Conservation (phyloP, 208 protist species). For the Acanthamoeba lenticulata region DNA sequence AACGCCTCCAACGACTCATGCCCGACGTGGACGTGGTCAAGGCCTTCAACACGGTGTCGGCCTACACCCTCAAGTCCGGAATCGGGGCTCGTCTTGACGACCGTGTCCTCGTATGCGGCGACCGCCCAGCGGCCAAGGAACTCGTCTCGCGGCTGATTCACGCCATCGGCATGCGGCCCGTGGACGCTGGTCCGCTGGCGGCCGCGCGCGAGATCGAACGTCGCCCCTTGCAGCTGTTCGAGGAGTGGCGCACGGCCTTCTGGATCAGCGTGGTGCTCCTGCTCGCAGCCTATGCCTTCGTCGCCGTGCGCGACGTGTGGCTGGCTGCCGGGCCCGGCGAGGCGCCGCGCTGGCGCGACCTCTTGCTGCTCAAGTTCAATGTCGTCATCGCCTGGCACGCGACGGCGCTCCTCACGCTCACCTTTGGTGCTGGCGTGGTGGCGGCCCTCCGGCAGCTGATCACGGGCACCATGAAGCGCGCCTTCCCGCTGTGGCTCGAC, state of each 20-base stretch:
- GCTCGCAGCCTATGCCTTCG: neutral
- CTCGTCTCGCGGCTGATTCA: neutral
- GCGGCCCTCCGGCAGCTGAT: conserved; percentile 47
- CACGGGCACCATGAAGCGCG: neutral
- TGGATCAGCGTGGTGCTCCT: neutral
- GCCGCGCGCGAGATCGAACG: conserved; percentile 44
- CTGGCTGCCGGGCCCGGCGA: neutral
- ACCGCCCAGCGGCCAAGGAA: conserved; percentile 8
- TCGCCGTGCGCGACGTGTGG: conserved; percentile 33
- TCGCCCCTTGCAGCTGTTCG: conserved; percentile 38
- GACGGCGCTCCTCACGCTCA: conserved; percentile 2
- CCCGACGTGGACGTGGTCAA: conserved; percentile 52
- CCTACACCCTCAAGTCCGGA: neutral
- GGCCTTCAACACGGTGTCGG: conserved; percentile 63
- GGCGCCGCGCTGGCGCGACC: neutral
- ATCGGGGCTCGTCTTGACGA: conserved; percentile 20
- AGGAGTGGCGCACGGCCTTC: conserved; percentile 18
- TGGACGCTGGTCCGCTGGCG: conserved; percentile 13
- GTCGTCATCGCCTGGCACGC: conserved; percentile 57
- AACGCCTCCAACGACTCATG: conserved; percentile 53
- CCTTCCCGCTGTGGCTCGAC: conserved; percentile 54
- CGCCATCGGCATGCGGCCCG: conserved; percentile 53
- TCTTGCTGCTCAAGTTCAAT: conserved; percentile 65
- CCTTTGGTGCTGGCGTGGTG: conserved; percentile 30
- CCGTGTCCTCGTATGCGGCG: conserved; percentile 53